phyloP scores from a whole-genome alignment of 2,329 filamentous ascomycete genomes.

The Zymoseptoria brevis region DNA sequence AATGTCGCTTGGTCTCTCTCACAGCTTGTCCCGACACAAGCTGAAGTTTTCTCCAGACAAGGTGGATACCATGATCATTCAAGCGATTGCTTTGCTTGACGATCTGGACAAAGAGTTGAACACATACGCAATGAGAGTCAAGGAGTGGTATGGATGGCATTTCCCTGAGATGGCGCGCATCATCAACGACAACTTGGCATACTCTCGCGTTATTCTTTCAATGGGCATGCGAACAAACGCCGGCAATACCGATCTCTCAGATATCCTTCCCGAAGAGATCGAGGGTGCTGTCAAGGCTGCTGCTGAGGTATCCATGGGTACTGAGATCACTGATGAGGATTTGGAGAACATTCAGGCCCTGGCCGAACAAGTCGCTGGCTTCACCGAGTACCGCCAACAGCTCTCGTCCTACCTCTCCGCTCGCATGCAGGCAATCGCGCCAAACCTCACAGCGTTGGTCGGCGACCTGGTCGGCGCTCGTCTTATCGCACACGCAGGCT shows the following conservation, averaged over 20 bases:
- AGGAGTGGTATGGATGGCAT: slow-evolving; percentile 99
- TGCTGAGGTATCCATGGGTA: slow-evolving; percentile 96
- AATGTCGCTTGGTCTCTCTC: slow-evolving; percentile 92
- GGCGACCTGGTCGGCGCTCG: slow-evolving; percentile 91
- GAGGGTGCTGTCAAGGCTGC: slow-evolving; percentile 86
- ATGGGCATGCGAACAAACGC: slow-evolving; percentile 85
- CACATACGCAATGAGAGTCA: slow-evolving; percentile 96
- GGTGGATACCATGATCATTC: slow-evolving; percentile 98
- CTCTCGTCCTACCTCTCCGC: slow-evolving; percentile 82
- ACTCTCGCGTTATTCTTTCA: slow-evolving; percentile 76
- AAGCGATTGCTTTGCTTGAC: slow-evolving; percentile 87
- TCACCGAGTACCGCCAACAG: slow-evolving; percentile 82
- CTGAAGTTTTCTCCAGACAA: slow-evolving; percentile 98
- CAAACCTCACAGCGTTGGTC: slow-evolving; percentile 87
- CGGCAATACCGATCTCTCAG: slow-evolving; percentile 66
- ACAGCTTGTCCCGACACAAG: slow-evolving; percentile 94
- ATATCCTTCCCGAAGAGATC: slow-evolving; percentile 91
- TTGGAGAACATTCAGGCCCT: slow-evolving; percentile 85
- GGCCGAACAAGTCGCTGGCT: slow-evolving; percentile 85
- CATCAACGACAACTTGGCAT: slow-evolving; percentile 92
- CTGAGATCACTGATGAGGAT: slow-evolving; percentile 89
- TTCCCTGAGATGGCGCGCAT: slow-evolving; percentile 98
- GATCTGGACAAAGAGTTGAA: slow-evolving; percentile 98
- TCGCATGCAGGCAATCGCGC: slow-evolving; percentile 94
- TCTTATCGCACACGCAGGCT: slow-evolving; percentile 89